These are phyloP conservation scores for Komagataella kurtzmanii DNA, from an alignment of 805 yeast genomes.

Conservation along the genomic window DNA sequence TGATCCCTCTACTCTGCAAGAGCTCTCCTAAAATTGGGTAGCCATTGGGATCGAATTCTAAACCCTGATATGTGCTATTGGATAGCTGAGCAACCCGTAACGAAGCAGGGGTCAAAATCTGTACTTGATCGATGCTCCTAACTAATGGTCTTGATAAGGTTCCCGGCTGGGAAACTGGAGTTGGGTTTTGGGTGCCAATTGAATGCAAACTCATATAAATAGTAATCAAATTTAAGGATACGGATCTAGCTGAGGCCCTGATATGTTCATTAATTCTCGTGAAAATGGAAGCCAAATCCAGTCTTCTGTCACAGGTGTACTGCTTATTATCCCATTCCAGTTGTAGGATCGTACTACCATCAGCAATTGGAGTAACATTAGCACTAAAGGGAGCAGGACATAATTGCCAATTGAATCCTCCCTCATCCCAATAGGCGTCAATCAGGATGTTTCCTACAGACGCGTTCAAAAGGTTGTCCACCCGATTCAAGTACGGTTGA, in stretches of 20 bases:
- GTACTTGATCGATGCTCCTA: neutral
- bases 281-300: conserved; percentile 8
- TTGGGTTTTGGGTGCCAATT: neutral
- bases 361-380: conserved; percentile 4
- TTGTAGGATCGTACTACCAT: neutral
- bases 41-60: neutral
- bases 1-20: neutral
- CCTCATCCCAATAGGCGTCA: conserved; percentile 44
- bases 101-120: neutral
- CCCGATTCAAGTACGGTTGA: conserved; percentile 12
- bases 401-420: conserved; percentile 34
- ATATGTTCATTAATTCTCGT: neutral
- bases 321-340: neutral
- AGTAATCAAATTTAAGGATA: neutral
- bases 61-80: neutral
- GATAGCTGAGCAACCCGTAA: neutral
- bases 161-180: neutral
- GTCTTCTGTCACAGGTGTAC: conserved; percentile 11
- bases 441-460: conserved; percentile 35
- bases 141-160: neutral
- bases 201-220: neutral
- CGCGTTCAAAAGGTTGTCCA: conserved; percentile 20
- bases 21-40: neutral
- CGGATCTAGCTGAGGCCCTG: neutral
- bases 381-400: conserved; percentile 27